Evolutionary conservation across 208 protist genomes (phyloP).

Genomic region (Acanthamoeba lenticulata): DNA sequence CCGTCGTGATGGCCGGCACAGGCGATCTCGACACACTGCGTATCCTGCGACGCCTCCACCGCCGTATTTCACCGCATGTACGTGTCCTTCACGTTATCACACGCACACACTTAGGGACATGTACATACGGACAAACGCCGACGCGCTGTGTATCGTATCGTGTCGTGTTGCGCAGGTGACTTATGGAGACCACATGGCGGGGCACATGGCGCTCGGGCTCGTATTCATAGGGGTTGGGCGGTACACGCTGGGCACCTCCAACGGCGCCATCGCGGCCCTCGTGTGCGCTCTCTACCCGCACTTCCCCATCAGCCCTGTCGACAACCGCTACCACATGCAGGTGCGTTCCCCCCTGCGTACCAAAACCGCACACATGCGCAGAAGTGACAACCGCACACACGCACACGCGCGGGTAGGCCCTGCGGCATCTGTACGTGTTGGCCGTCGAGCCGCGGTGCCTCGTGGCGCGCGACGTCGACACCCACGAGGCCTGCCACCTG

Average conservation of each 20-base stretch:
- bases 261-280: slow-evolving; percentile 91
- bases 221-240: slow-evolving; percentile 94
- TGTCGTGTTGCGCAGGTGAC: slow-evolving; percentile 70
- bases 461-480: slow-evolving; percentile 93
- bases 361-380: not conserved
- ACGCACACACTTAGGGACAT: not conserved
- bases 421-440: slow-evolving; percentile 96
- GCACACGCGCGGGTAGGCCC: slow-evolving; percentile 70
- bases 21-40: slow-evolving; percentile 90
- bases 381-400: not conserved
- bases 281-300: slow-evolving; percentile 94
- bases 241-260: slow-evolving; percentile 90
- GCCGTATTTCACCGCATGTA: slow-evolving; percentile 60
- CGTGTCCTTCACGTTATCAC: not conserved
- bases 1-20: slow-evolving; percentile 92
- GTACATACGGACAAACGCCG: too few species aligned
- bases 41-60: slow-evolving; percentile 88
- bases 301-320: slow-evolving; percentile 90
- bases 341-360: not conserved
- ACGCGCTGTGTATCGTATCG: not conserved
- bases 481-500: slow-evolving; percentile 78
- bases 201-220: slow-evolving; percentile 94
- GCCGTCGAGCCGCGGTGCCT: slow-evolving; percentile 93
- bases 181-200: slow-evolving; percentile 95
- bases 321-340: slow-evolving; percentile 93